Base-by-base conservation (phyloP, 176 grass and related monocot species). In the Alloteropsis semialata region DNA sequence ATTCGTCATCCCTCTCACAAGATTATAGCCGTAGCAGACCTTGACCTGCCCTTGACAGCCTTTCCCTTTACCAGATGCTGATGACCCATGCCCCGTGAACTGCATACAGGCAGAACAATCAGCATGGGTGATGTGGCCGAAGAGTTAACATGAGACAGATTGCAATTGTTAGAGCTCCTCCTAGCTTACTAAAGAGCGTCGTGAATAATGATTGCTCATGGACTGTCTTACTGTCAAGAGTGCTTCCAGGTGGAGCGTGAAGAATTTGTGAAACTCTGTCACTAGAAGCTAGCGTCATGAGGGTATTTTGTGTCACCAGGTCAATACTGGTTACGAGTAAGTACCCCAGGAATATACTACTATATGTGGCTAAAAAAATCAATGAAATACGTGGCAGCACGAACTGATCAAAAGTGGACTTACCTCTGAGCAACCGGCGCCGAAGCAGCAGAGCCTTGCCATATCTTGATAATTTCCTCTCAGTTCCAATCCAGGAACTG, bases 1-100 rank as follows among this genome's bases (percentile, higher is more conserved):
- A 71, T 87, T 91, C 10, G 86, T 88, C 81, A 69, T 87, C 41
- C 93, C 93, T 79, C 85, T 89, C 37, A 93, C 88, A 33, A 96
- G 80, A 81, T 78, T 86, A 75, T 79, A 96, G 3, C 93, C 93
- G 48, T 91, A 93, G 36, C 29, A 84, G 41, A 96, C 75, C 45
- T 91, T 96, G 6, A 84, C 78, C 21, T 59, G 54, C 25, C 83
- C 80, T 14, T 90, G 84, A 34, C 54, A 78, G 41, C 45, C 49
- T 88, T 93, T 96, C 58, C 90, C 88, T 84, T 87, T 93, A 33
- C 88, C 90, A 72, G 89, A 82, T 22, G 66, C 38, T 1, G 69
- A 75, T 21, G 92, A 94, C 19, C 70, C 59, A 53, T 69, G 85
- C 34, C 88, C 85, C 30, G 77, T 17, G 21, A 66, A 69, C 91